Evolutionary conservation across 2,329 filamentous ascomycete species (phyloP).

Genomic region (Zelopaecilomyces penicillatus): DNA sequence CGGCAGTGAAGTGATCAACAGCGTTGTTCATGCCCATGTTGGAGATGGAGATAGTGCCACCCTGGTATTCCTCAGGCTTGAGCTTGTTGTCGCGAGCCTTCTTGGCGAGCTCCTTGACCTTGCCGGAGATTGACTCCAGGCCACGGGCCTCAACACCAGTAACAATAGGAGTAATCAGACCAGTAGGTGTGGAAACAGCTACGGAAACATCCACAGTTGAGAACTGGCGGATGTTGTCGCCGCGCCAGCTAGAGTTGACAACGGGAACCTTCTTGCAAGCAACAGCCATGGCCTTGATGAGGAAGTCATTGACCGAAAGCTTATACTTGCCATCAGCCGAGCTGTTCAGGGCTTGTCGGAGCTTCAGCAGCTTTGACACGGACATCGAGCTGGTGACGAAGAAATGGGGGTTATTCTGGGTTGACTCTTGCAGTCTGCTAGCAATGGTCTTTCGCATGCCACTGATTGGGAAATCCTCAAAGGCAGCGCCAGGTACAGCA

Average conservation of each 20-base stretch:
- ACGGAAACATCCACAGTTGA: conserved; percentile 91
- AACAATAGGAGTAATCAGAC: conserved; percentile 96
- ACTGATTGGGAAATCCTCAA: conserved; percentile 74
- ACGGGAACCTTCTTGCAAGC: conserved; percentile 90
- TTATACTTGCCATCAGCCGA: conserved; percentile 91
- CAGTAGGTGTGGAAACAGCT: conserved; percentile 84
- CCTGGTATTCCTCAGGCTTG: conserved; percentile 99
- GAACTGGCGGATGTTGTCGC: conserved; percentile 85
- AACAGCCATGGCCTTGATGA: conserved; percentile 88
- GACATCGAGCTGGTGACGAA: conserved; percentile 89
- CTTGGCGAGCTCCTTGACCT: conserved; percentile 96
- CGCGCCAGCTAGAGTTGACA: conserved; percentile 93
- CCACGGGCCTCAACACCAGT: conserved; percentile 80
- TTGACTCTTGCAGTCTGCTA: conserved; percentile 76
- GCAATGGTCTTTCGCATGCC: conserved; percentile 99
- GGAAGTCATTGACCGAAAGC: conserved; percentile 99
- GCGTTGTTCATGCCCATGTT: conserved; percentile 99
- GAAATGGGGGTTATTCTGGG: conserved; percentile 95
- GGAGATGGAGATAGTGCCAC: conserved; percentile 96
- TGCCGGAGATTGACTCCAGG: conserved; percentile 75
- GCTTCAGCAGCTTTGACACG: conserved; percentile 91
- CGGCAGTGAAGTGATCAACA: conserved; percentile 92
- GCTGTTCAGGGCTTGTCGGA: conserved; percentile 86
- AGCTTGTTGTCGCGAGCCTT: conserved; percentile 94
- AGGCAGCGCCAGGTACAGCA: conserved; percentile 54